A percentile compares a stretch with the other conserved stretches of the same genome.
These are phyloP conservation scores for Tarenaya hassleriana DNA, from an alignment of 345 rosid genomes.

Conservation along the genomic window DNA sequence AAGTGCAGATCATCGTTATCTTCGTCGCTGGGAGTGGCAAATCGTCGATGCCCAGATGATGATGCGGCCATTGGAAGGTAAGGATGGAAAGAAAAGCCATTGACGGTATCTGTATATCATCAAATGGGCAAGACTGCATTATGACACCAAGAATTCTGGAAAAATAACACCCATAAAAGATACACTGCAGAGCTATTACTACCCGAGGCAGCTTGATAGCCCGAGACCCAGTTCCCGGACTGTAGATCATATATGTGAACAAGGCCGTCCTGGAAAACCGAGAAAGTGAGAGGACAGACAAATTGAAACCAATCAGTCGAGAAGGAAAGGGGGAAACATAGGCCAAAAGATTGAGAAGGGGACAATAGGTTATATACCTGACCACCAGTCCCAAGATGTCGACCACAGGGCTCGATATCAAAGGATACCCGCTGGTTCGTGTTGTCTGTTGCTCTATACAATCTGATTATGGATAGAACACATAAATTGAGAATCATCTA, in stretches of 20 bases:
- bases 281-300: background rate
- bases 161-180: background rate
- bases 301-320: background rate
- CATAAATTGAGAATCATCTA: background rate
- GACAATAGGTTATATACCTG: slow-evolving; percentile 45
- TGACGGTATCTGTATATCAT: slow-evolving; percentile 60
- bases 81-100: slow-evolving; percentile 85
- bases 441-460: slow-evolving; percentile 72
- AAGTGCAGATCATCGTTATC: slow-evolving; percentile 33
- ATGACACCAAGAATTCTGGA: background rate
- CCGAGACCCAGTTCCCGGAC: slow-evolving; percentile 78
- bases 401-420: slow-evolving; percentile 76
- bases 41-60: slow-evolving; percentile 90
- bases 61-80: slow-evolving; percentile 87
- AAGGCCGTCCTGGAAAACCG: slow-evolving; percentile 62
- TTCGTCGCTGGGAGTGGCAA: slow-evolving; percentile 42
- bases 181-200: background rate
- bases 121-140: background rate
- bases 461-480: slow-evolving; percentile 33
- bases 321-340: background rate
- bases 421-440: slow-evolving; percentile 90
- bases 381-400: slow-evolving; percentile 89
- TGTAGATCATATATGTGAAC: slow-evolving; percentile 92
- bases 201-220: slow-evolving; percentile 95
- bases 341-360: background rate